A percentile compares a stretch with the other conserved stretches of the same genome.
These are phyloP conservation scores for Carallia brachiata DNA, from an alignment of 345 rosid genomes.

Conservation along the genomic window DNA sequence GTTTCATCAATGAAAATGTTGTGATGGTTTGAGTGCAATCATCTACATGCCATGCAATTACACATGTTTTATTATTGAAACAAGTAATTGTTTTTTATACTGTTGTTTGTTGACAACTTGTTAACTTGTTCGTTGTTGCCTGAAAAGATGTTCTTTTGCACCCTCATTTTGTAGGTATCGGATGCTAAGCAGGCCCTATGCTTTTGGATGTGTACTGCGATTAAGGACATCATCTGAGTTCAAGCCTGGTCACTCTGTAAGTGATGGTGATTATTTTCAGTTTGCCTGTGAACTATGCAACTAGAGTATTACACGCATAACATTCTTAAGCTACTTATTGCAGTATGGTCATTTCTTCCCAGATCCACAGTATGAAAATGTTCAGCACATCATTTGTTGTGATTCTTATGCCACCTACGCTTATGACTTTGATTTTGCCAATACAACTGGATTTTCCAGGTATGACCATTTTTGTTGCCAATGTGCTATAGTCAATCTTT, in stretches of 20 bases:
- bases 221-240: constrained; percentile 93
- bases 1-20: neutral
- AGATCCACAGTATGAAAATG: constrained; percentile 96
- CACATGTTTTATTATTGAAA: neutral
- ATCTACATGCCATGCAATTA: neutral
- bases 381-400: constrained; percentile 94
- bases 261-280: constrained; percentile 25
- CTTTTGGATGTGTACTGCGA: constrained; percentile 87
- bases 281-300: constrained; percentile 3
- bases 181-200: constrained; percentile 92
- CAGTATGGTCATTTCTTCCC: constrained; percentile 99
- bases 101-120: neutral
- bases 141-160: neutral
- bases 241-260: constrained; percentile 81
- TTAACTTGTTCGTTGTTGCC: neutral
- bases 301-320: constrained; percentile 10
- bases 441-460: constrained; percentile 85
- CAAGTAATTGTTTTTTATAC: neutral
- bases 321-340: constrained; percentile 28
- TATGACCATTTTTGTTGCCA: constrained; percentile 15
- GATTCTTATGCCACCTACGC: constrained; percentile 96
- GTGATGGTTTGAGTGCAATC: neutral
- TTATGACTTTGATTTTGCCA: constrained; percentile 88
- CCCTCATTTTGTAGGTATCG: constrained; percentile 58
- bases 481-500: neutral